Conservation (phyloP, 306 rosid species). For the Rosa rugosa region DNA sequence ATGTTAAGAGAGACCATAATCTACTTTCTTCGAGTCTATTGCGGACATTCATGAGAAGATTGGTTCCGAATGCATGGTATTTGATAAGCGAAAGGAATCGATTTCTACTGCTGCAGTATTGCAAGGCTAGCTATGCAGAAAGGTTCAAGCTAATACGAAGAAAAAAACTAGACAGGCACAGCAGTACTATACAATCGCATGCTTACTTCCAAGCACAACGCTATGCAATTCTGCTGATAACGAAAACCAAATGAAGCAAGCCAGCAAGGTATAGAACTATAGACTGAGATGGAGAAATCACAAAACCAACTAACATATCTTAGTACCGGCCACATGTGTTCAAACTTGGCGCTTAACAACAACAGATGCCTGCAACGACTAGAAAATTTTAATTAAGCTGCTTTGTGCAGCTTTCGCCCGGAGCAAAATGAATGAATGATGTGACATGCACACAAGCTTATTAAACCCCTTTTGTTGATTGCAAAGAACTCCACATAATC, state of each 20-base stretch:
- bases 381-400: too few relatives aligned
- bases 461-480: neutral
- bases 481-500: neutral
- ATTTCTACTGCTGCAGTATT: neutral
- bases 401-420: too few relatives aligned
- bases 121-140: neutral
- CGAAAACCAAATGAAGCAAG: too few relatives aligned
- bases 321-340: neutral
- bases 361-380: neutral
- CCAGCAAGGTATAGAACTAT: too few relatives aligned
- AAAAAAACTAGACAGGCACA: neutral
- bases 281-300: neutral
- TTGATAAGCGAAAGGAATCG: neutral
- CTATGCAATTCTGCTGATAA: too few relatives aligned
- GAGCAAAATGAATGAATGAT: neutral
- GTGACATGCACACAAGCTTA: neutral
- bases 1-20: neutral
- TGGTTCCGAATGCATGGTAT: neutral
- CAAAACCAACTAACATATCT: too few relatives aligned
- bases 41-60: neutral
- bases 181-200: neutral
- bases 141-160: neutral
- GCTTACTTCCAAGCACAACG: neutral
- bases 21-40: neutral
- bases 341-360: neutral